Conservation (phyloP, 2,329 filamentous ascomycete genomes). For the Aspergillus thermomutatus region DNA sequence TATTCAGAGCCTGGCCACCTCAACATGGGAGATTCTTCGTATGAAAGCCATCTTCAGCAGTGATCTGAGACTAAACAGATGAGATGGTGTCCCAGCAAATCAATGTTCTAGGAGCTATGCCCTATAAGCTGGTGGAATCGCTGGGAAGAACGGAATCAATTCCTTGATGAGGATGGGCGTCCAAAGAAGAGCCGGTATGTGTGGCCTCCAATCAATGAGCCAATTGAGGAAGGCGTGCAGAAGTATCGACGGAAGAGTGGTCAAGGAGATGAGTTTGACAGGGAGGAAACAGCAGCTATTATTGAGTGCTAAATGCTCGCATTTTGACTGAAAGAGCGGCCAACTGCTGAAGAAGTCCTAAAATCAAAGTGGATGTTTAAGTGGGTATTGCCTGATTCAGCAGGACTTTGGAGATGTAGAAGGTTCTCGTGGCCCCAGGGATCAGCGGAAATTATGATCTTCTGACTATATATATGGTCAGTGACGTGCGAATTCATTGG, state of each 20-base stretch:
- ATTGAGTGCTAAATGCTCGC: conserved; percentile 28
- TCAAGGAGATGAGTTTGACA: conserved; percentile 10
- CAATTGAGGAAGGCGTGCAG: background rate
- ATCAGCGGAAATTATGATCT: background rate
- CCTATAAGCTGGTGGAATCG: conserved; percentile 15
- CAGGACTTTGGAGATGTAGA: background rate
- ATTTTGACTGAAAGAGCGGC: conserved; percentile 26
- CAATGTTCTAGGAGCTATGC: conserved; percentile 18
- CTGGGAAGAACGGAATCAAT: conserved; percentile 14
- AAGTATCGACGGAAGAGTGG: background rate
- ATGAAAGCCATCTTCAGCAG: conserved; percentile 9
- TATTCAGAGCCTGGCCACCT: too few relatives aligned
- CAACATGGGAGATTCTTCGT: background rate
- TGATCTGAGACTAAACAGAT: too few relatives aligned
- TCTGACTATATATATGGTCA: background rate
- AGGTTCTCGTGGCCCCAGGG: background rate
- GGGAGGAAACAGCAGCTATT: conserved; percentile 20
- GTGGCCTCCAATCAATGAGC: too few relatives aligned
- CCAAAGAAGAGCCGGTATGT: conserved; percentile 12
- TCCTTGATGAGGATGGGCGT: conserved; percentile 9
- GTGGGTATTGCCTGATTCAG: conserved; percentile 25
- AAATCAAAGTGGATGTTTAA: conserved; percentile 35
- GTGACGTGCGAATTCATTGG: background rate
- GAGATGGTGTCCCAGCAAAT: conserved; percentile 11
- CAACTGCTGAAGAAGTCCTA: conserved; percentile 27